Conservation (phyloP, 2,329 filamentous ascomycete species). For the Botrytis squamosa region DNA sequence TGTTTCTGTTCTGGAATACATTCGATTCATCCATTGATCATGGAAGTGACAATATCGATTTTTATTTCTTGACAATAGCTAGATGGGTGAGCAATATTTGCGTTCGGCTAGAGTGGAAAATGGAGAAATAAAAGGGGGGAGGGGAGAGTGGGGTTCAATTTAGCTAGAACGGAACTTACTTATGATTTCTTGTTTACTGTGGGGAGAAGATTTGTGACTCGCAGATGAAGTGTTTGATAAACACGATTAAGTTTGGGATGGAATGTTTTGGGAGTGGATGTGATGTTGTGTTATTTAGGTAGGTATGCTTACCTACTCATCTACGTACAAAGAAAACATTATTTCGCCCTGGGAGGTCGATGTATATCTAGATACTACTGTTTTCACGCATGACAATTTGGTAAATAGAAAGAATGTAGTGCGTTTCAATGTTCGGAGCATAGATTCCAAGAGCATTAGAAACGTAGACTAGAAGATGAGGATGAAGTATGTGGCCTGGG, state of each 20-base stretch:
- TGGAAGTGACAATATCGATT: neutral
- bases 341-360: neutral
- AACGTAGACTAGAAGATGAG: neutral
- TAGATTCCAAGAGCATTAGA: neutral
- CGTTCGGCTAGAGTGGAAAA: neutral
- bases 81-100: neutral
- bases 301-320: neutral
- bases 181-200: neutral
- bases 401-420: rapidly evolving
- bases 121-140: neutral
- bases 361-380: neutral
- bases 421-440: too few species aligned
- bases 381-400: neutral
- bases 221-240: neutral
- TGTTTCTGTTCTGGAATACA: neutral
- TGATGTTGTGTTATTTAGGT: neutral
- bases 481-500: neutral
- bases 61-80: neutral
- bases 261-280: neutral
- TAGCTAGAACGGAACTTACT: neutral
- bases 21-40: neutral
- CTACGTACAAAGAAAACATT: too few species aligned
- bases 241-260: neutral
- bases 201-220: neutral
- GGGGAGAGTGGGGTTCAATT: neutral